Evolutionary conservation across 345 rosid species (phyloP).

Genomic region (Arabidopsis arenosa): DNA sequence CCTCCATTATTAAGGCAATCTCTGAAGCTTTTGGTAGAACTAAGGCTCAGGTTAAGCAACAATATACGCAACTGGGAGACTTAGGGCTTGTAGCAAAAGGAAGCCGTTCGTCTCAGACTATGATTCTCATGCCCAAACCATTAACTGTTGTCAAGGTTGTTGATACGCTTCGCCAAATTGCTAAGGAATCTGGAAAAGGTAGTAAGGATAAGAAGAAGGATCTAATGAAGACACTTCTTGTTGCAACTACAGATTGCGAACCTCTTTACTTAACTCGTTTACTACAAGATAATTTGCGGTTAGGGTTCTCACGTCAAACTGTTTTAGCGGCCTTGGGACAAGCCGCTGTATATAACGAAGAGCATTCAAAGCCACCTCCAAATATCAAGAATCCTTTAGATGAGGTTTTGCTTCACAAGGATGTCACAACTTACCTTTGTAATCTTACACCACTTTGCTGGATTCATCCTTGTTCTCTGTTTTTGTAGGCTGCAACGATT

Average conservation of each 20-base stretch:
- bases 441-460: too few relatives aligned
- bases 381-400: conserved; percentile 76
- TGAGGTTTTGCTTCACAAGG: conserved; percentile 57
- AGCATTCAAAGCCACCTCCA: conserved; percentile 70
- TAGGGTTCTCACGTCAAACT: conserved; percentile 83
- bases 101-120: conserved; percentile 80
- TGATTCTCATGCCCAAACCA: conserved; percentile 81
- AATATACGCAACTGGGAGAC: conserved; percentile 78
- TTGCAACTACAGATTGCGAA: conserved; percentile 92
- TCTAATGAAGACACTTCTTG: conserved; percentile 85
- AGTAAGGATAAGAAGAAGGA: conserved; percentile 91
- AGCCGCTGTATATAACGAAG: conserved; percentile 80
- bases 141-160: conserved; percentile 77
- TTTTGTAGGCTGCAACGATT: conserved; percentile 77
- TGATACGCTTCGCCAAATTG: conserved; percentile 70
- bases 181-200: conserved; percentile 94
- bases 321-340: conserved; percentile 93
- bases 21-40: conserved; percentile 86
- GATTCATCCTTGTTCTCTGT: conserved; percentile 16
- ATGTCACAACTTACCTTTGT: background rate
- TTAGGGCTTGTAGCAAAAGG: conserved; percentile 89
- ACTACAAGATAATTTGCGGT: conserved; percentile 71
- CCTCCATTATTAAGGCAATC: conserved; percentile 73
- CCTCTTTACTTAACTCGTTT: conserved; percentile 86
- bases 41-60: conserved; percentile 65